Conservation (phyloP, 768 basidiomycete species). For the Obba rivulosa region DNA sequence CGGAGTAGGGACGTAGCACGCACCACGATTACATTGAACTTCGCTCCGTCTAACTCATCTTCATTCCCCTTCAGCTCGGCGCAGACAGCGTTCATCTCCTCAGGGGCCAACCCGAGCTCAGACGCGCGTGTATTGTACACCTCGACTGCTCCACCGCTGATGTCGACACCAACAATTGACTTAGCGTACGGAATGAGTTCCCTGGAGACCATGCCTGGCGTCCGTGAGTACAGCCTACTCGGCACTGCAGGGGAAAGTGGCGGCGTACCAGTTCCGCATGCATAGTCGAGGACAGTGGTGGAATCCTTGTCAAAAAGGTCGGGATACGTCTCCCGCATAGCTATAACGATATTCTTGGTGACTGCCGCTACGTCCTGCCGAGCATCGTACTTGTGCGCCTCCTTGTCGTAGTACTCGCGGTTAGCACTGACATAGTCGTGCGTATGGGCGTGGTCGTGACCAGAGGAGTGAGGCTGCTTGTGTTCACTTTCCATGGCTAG, state of each 20-base stretch:
- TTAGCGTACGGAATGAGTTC: slow-evolving; percentile 59
- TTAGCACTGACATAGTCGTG: slow-evolving; percentile 31
- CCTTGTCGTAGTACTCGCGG: slow-evolving; percentile 31
- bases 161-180: slow-evolving; percentile 68
- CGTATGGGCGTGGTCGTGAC: not conserved
- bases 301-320: slow-evolving; percentile 43
- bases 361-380: slow-evolving; percentile 14
- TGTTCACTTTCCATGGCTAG: not conserved
- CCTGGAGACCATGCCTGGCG: slow-evolving; percentile 66
- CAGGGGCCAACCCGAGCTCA: slow-evolving; percentile 57
- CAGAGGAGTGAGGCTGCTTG: not conserved
- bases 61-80: slow-evolving; percentile 43
- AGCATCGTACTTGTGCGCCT: slow-evolving; percentile 23
- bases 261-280: slow-evolving; percentile 61
- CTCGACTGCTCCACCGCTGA: slow-evolving; percentile 67
- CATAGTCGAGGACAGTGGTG: slow-evolving; percentile 66
- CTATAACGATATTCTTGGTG: slow-evolving; percentile 19
- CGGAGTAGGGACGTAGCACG: slow-evolving; percentile 23
- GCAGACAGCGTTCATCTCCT: slow-evolving; percentile 69
- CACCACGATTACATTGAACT: slow-evolving; percentile 71
- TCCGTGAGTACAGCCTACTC: not conserved
- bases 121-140: slow-evolving; percentile 51
- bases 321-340: slow-evolving; percentile 24
- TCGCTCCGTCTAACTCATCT: slow-evolving; percentile 43
- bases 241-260: too few species aligned